Base-by-base conservation (phyloP, 495 filamentous ascomycete species). In the Neurospora intermedia region DNA sequence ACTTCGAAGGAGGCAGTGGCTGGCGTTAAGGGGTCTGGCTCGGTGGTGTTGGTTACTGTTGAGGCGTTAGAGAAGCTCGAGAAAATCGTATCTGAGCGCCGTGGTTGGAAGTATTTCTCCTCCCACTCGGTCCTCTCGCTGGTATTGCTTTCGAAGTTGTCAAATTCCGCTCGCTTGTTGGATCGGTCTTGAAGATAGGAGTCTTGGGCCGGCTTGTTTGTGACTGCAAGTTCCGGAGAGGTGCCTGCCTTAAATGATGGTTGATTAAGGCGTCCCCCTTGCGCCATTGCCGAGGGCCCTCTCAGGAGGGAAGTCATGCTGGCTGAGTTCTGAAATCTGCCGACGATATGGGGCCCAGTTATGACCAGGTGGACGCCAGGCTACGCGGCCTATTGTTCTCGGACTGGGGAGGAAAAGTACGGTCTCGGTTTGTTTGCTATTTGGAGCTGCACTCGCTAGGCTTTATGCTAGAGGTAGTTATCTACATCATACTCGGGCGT, bases 21-120 rank as follows among this genome's bases (percentile, higher is more conserved):
- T 38, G 54, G 54, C 2, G 15, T 66, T 13, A 31, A 18, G 54
- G 71, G 74, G 11, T 74, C 69, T 43, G 73, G 77, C 31, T 79
- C 79, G 0, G 78, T 78, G 27, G 71, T 59, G n/a, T 78, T 46
- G 43, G 77, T 78, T 10, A 15, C 66, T 4, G 71, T 76, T 16
- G 78, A 78, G 2, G 71, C 18, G 2, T 71, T 43, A 48, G 45
- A 42, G 23, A 27, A 73, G 27, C 72, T 54, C 6, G 74, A 78
- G 6, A 43, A 77, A 35, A 27, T 46, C 10, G 76, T 79, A 40
- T 75, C 42, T 31, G 72, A 74, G 72, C 77, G 74, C 9, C 38
- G 75, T 13, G 27, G 10, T 18, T 5, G n/a, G 15, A 72, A 69
- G 7, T 20, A 27, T 43, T 70, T 69, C 27, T 66, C 69, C n/a